Base-by-base conservation (phyloP, 2,329 filamentous ascomycete species). In the Aspergillus clavatus region DNA sequence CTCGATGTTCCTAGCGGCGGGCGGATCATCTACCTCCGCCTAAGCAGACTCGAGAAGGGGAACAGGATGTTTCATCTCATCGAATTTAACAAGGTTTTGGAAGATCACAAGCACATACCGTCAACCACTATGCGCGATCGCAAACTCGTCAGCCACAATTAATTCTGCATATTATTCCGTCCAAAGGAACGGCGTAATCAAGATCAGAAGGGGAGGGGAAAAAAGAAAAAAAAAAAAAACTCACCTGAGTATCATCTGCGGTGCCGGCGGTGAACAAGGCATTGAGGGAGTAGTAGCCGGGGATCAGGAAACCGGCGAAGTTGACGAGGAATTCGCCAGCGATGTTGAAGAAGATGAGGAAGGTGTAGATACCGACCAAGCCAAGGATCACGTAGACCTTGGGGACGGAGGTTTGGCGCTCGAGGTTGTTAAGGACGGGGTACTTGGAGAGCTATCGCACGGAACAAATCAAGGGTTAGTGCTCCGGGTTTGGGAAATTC, bases 271-370 rank as follows among this genome's bases (percentile, higher is more conserved):
- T 79, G 72, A 84, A 84, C 54, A 84, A 68, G 26, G 81, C 81
- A 54, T 79, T 71, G 44, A 84, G 72, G 21, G 81, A 84, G 69
- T 84, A 84, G 72, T 84, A 84, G 53, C 76, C 79, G 38, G 81
- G 81, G 51, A 84, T 71, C 53, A 81, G 63, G 66, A 84, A 84
- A 50, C 81, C 81, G 50, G 80, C 80, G 59, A 81, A 75, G 71
- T 84, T 84, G 63, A 83, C 80, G 47, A 84, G 75, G 68, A 84
- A 83, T 61, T 80, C 78, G 67, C 81, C 81, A 51, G 78, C 81
- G 55, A 84, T 83, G 74, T 84, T 84, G 73, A 84, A 84, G 73
- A 84, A 84, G 68, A 84, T 75, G 44, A 84, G 72, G 77, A 84
- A 83, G 72, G 83, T 82, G 75, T 84, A 84, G 51, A 84, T 72